Evolutionary conservation across 306 rosid genomes (phyloP), one percentile per base, ranked within the genome.

Genomic region (Prunus fruticosa): DNA sequence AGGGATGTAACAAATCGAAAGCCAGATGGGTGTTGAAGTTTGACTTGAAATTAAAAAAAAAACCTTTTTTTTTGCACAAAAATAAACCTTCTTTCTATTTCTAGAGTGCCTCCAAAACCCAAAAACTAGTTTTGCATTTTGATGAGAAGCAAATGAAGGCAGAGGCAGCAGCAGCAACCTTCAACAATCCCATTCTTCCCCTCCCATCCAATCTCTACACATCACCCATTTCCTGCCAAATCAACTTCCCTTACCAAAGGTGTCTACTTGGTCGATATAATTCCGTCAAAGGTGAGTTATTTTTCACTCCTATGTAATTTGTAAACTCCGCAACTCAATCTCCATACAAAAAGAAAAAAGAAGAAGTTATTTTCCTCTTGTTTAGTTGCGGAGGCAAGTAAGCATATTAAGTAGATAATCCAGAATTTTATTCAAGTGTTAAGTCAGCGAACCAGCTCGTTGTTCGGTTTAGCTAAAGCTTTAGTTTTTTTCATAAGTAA

Each of bases 161-260:
- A 71, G 74, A 56, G 28, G 62, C 23, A 63, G 53, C 72, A 38
- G 13, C 67, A 58, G 56, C 18, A 18, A 25, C 68, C 66, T 72
- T 14, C 15, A 41, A 27, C 75, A 73, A 4, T 71, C 77, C 74
- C 58, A 2, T 54, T 56, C 51, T 61, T 18, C 45, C 52, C 49
- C 83, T 74, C 64, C 13, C 72, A 10, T 1, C 69, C 34, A 45
- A 52, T 18, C 58, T 52, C 22, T 3, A 11, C 75, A 20, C 64
- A 49, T 47, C 69, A 19, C 50, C 68, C 72, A 8, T 85, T 76
- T 71, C 83, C 69, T 77, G 74, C 67, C 82, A 64, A 63, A 77
- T 30, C 23, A 28, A 8, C 68, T 51, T 69, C 67, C 76, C 22
- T n/a, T 6, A 0, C 13, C 64, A 53, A 38, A 54, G 34, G 41